Evolutionary conservation across 257 asterid genomes (phyloP).

Genomic region (Anisodus acutangulus): DNA sequence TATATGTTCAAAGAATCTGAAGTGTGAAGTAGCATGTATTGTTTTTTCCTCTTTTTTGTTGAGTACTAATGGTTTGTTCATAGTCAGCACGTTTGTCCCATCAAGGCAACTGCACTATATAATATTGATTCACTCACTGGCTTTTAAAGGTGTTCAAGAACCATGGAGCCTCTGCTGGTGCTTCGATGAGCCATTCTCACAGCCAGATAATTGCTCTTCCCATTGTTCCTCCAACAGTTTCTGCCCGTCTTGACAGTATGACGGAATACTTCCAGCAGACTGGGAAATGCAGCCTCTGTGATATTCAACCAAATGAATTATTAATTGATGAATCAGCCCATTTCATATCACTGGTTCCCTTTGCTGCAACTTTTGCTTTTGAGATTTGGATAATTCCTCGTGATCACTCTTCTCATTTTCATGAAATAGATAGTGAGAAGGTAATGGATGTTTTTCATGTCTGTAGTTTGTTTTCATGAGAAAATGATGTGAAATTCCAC

Average conservation of each 20-base stretch:
- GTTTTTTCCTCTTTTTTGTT: neutral
- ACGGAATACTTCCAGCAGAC: constrained; percentile 64
- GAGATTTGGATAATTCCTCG: constrained; percentile 94
- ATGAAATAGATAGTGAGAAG: constrained; percentile 65
- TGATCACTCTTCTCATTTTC: constrained; percentile 80
- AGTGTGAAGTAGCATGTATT: neutral
- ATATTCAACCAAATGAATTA: constrained; percentile 49
- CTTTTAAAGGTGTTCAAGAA: constrained; percentile 77
- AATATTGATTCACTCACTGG: neutral
- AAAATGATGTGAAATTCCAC: neutral
- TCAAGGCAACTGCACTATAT: neutral
- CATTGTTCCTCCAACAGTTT: constrained; percentile 69
- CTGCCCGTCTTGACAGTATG: constrained; percentile 70
- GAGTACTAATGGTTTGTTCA: neutral
- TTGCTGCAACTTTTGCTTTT: constrained; percentile 80
- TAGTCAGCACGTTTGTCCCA: neutral
- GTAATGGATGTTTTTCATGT: constrained; percentile 42
- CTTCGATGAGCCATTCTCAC: constrained; percentile 96
- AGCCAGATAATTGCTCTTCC: constrained; percentile 96
- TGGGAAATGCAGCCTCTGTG: constrained; percentile 80
- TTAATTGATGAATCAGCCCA: constrained; percentile 63
- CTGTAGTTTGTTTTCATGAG: neutral
- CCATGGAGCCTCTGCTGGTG: constrained; percentile 99
- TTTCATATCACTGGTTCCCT: constrained; percentile 77
- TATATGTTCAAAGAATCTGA: constrained; percentile 7